Percentiles rank a stretch among this genome's conserved stretches.
Conservation (phyloP, 371 early-diverging fungal genomes). For the Rhizomucor pusillus region DNA sequence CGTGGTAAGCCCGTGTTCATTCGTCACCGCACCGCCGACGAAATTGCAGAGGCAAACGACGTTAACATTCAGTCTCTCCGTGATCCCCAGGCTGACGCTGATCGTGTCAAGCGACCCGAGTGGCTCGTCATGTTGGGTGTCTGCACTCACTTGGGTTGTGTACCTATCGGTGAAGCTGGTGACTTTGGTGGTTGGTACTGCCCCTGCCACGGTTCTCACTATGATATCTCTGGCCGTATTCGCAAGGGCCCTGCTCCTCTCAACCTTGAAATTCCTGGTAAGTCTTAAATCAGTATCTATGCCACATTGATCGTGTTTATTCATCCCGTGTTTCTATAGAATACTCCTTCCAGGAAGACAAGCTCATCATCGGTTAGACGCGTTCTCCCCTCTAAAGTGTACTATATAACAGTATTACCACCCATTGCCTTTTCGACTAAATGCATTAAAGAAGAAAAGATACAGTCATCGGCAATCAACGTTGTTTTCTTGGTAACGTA, state of each 20-base stretch:
- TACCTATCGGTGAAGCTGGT: conserved; percentile 97
- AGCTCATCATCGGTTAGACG: conserved; percentile 52
- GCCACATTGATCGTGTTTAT: neutral
- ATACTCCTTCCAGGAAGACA: conserved; percentile 46
- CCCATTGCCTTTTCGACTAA: too few species aligned
- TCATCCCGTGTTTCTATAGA: conserved; percentile 20
- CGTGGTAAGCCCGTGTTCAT: conserved; percentile 98
- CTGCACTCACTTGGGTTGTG: conserved; percentile 98
- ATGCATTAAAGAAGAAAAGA: too few species aligned
- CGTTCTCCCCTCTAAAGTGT: neutral
- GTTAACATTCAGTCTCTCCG: conserved; percentile 79
- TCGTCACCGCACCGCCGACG: conserved; percentile 93
- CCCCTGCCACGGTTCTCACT: conserved; percentile 98
- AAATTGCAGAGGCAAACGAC: conserved; percentile 92
- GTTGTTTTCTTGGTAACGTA: too few species aligned
- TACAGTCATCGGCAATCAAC: too few species aligned
- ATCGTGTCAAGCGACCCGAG: conserved; percentile 89
- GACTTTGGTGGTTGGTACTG: conserved; percentile 99
- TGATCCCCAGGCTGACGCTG: conserved; percentile 91
- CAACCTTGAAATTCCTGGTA: conserved; percentile 93
- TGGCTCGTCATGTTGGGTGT: conserved; percentile 98
- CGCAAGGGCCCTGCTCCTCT: conserved; percentile 98
- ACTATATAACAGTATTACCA: conserved; percentile 1
- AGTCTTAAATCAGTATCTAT: neutral
- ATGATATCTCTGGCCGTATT: conserved; percentile 94